Evolutionary conservation across 2,329 filamentous ascomycete genomes (phyloP), one percentile per base, ranked within the genome.

Genomic region (Kalaharituber pfeilii): DNA sequence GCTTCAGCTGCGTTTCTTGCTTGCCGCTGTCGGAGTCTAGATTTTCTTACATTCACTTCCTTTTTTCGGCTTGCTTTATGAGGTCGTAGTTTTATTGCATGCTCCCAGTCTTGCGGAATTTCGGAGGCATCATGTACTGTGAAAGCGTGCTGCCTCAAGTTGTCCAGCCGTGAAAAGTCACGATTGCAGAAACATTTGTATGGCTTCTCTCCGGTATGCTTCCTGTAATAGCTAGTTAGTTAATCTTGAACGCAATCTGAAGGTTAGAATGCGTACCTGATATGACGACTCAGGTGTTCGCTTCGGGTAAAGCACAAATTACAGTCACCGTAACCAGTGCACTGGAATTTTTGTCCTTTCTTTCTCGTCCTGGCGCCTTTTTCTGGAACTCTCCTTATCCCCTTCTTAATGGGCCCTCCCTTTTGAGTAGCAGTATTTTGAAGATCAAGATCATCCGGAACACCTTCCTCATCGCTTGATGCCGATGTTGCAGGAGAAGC

Each of bases 121-220:
- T 95, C 87, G 67, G 96, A 91, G 67, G 96, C 95, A 55, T 94
- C 84, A 67, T 98, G 91, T 1, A 98, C 91, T 0, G 91, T 96
- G 68, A 95, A 88, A 45, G 91, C 91, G 73, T 98, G 91, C 67
- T 98, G 91, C 56, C 91, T 80, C 51, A 98, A 72, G 66, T 98
- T 98, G 68, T 98, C 89, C 47, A 96, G 76, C 50, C 89, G 79
- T 8, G 91, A 96, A 67, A 98, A 98, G 53, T 87, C 79, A 51
- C 91, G 79, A 2, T 83, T 86, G 69, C 91, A 98, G 68, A 96
- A 91, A 62, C 91, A 98, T 68, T 93, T 84, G 64, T 96, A 98
- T 0, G 91, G 91, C 26, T 91, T 81, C 71, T 98, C 91, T 52
- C 91, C 91, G 0, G 91, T 98, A 65, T 98, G 91, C 77, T 96